A percentile compares a stretch with the other conserved stretches of the same genome.
phyloP scores from a whole-genome alignment of 2,329 filamentous ascomycete species.

The Trichoderma breve region DNA sequence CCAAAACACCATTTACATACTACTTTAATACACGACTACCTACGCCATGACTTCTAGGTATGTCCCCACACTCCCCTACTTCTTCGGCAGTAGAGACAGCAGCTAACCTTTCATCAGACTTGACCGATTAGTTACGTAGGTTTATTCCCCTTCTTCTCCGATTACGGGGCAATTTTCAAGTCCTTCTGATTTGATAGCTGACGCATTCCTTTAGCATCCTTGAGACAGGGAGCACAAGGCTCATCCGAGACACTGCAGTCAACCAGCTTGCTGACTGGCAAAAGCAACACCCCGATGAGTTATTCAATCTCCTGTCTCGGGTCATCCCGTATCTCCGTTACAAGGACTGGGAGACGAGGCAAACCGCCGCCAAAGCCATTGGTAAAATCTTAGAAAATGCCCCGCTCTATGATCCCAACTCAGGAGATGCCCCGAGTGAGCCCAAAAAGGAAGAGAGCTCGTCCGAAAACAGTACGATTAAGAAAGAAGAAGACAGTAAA shows the following conservation, averaged over 20 bases:
- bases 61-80: constrained; percentile 22
- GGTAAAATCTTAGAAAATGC: constrained; percentile 92
- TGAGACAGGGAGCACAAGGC: constrained; percentile 92
- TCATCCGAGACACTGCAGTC: constrained; percentile 95
- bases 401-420: constrained; percentile 83
- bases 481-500: constrained; percentile 63
- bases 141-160: constrained; percentile 29
- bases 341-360: constrained; percentile 95
- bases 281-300: constrained; percentile 94
- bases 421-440: constrained; percentile 56
- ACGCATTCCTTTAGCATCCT: constrained; percentile 63
- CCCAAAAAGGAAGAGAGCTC: constrained; percentile 41
- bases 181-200: neutral
- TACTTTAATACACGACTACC: constrained; percentile 32
- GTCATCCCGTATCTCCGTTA: constrained; percentile 95
- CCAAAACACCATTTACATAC: constrained; percentile 23
- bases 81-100: neutral
- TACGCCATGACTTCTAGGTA: constrained; percentile 58
- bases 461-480: constrained; percentile 45
- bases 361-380: constrained; percentile 88
- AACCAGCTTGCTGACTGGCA: constrained; percentile 97
- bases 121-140: constrained; percentile 84
- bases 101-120: constrained; percentile 52
- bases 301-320: constrained; percentile 90
- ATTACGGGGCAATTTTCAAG: no score